Percentiles rank a stretch among this genome's conserved stretches.
Evolutionary conservation across 1,139 yeast species (phyloP).

Genomic region (Diutina neorugosa): DNA sequence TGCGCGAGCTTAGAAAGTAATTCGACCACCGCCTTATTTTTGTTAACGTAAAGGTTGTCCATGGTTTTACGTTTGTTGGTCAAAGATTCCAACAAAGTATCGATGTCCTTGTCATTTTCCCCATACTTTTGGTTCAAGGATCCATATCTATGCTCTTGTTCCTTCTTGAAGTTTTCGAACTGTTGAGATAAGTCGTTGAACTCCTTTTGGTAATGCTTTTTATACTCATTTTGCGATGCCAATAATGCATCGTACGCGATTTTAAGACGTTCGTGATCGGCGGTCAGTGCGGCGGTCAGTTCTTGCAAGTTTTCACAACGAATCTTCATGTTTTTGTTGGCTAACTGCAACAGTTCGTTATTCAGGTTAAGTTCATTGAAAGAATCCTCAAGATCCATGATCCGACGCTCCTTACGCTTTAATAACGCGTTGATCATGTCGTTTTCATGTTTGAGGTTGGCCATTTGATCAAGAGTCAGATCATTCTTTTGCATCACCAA

Average conservation of each 20-base stretch:
- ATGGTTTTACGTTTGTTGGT: slow-evolving; percentile 28
- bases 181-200: slow-evolving; percentile 14
- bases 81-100: slow-evolving; percentile 30
- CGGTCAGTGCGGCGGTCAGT: slow-evolving; percentile 31
- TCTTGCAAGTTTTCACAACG: slow-evolving; percentile 38
- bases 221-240: slow-evolving; percentile 45
- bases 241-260: slow-evolving; percentile 52
- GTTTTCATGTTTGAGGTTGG: slow-evolving; percentile 60
- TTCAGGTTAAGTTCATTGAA: slow-evolving; percentile 31
- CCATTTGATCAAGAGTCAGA: slow-evolving; percentile 50
- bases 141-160: slow-evolving; percentile 17
- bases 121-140: slow-evolving; percentile 18
- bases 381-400: slow-evolving; percentile 48
- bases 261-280: slow-evolving; percentile 47
- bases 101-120: slow-evolving; percentile 33
- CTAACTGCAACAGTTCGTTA: slow-evolving; percentile 33
- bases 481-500: slow-evolving; percentile 40
- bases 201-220: slow-evolving; percentile 34
- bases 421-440: slow-evolving; percentile 53
- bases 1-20: slow-evolving; percentile 32
- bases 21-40: slow-evolving; percentile 34
- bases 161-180: slow-evolving; percentile 26
- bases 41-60: slow-evolving; percentile 34
- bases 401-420: slow-evolving; percentile 52
- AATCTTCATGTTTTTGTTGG: slow-evolving; percentile 35